Base-by-base conservation (phyloP, 2,329 filamentous ascomycete species). In the Penicillium thymicola region DNA sequence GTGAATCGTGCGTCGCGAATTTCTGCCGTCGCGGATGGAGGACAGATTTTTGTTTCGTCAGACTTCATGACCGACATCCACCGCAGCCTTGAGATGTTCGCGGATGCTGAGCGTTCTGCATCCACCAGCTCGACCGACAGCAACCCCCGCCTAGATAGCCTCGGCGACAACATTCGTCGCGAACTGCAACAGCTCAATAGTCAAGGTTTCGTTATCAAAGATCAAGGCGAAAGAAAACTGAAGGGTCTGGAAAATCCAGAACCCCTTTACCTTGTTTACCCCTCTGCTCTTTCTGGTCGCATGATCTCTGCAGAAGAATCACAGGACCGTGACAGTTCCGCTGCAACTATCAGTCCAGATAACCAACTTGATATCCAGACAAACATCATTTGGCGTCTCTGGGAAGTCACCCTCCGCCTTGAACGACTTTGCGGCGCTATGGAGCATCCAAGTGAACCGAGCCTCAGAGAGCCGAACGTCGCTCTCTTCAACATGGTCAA, bases 191-290 rank as follows among this genome's bases (percentile, higher is more conserved):
- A 90, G 28, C 82, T 99, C 27, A 94, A 88, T 65, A 92, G 87
- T 46, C 91, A 96, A 75, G 94, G 94, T 8, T 99, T 97, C 69
- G 91, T 96, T 71, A 92, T 97, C 70, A 97, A 97, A 75, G 92
- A 97, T 67, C 88, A 96, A 72, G 94, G 94, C 47, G 92, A 97
- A 75, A 88, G 89, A 64, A 97, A 96, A 70, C 82, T 99, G 55
- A 99, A 99, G 76, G 94, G 94, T 30, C 85, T 99, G 13, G 94
- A 99, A 75, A 99, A 99, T 70, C 93, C 94, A 0, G 94, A 99
- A 73, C 88, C 92, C 59, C 88, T 99, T 65, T 97, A 96, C 76
- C 87, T 96, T 57, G 89, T 99, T 72, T 99, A 97, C 72, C 93
- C 94, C 2, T 92, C 96, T 72, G 85, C 89, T 0, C 83, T 99